Evolutionary conservation across 164 flowering plant species (phyloP).

Genomic region (Kalanchoe fedtschenkoi): DNA sequence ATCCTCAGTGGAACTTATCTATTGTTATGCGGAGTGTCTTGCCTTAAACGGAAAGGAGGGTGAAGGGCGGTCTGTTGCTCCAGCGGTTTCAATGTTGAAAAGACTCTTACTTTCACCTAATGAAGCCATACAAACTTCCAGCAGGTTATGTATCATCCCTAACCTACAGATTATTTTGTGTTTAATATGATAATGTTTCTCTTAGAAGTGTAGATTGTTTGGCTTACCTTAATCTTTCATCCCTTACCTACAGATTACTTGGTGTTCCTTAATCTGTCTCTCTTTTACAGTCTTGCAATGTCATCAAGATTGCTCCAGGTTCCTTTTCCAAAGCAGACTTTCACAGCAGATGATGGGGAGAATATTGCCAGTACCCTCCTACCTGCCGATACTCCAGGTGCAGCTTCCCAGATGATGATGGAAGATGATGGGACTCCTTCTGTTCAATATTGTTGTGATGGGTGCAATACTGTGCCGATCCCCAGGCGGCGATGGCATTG

Average conservation of each 20-base stretch:
- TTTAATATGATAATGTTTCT: neutral
- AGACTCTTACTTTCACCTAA: constrained; percentile 74
- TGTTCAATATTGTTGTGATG: constrained; percentile 98
- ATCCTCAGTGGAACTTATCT: constrained; percentile 88
- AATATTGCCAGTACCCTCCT: constrained; percentile 31
- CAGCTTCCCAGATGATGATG: constrained; percentile 67
- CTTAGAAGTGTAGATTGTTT: neutral
- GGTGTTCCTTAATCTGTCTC: constrained; percentile 4
- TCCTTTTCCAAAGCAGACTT: constrained; percentile 97
- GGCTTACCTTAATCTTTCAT: neutral
- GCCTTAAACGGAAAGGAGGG: constrained; percentile 63
- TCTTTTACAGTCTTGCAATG: constrained; percentile 80
- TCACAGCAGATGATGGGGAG: constrained; percentile 76
- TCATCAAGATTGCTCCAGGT: constrained; percentile 98
- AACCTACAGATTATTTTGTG: neutral
- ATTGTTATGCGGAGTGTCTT: constrained; percentile 93
- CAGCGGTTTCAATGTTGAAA: constrained; percentile 76
- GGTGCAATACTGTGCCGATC: constrained; percentile 97
- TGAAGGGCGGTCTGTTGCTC: constrained; percentile 52
- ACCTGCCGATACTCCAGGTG: constrained; percentile 43
- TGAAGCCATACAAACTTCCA: constrained; percentile 87
- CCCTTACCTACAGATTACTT: neutral
- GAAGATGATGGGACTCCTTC: constrained; percentile 95
- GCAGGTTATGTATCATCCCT: constrained; percentile 50
- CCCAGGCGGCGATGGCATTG: constrained; percentile 96